Percentiles rank a stretch among this genome's conserved stretches.
phyloP scores from a whole-genome alignment of 148 eudicot genomes.

The Pouteria glomerata region DNA sequence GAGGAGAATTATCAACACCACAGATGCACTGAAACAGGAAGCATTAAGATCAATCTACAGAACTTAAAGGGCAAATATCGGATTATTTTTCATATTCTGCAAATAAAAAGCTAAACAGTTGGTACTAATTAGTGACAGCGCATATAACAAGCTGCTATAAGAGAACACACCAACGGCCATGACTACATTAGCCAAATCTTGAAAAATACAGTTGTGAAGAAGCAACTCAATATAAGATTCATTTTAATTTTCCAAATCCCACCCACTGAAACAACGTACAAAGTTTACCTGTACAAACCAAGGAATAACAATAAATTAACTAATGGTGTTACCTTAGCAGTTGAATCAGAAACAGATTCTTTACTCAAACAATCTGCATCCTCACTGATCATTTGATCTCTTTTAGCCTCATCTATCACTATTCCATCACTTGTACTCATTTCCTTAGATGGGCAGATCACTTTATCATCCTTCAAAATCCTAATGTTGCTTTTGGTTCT shows the following conservation, averaged over 20 bases:
- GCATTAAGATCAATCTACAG: no score
- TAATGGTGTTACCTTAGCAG: conserved; percentile 46
- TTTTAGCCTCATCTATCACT: conserved; percentile 18
- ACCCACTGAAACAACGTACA: neutral
- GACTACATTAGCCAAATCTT: no score
- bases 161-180: no score
- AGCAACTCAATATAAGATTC: neutral
- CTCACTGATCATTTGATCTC: conserved; percentile 22
- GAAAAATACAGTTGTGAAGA: neutral
- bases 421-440: conserved; percentile 27
- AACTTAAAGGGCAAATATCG: no score
- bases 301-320: neutral
- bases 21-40: no score
- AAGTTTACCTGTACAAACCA: neutral
- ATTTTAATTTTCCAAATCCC: neutral
- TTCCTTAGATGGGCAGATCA: conserved; percentile 27
- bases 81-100: no score
- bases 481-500: conserved; percentile 57
- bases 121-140: no score
- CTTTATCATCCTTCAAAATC: conserved; percentile 47
- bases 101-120: no score
- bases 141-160: no score
- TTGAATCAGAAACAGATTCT: conserved; percentile 28
- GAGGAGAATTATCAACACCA: no score
- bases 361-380: conserved; percentile 23